Base-by-base conservation (phyloP, 495 filamentous ascomycete genomes). In the Talaromyces ruber region DNA sequence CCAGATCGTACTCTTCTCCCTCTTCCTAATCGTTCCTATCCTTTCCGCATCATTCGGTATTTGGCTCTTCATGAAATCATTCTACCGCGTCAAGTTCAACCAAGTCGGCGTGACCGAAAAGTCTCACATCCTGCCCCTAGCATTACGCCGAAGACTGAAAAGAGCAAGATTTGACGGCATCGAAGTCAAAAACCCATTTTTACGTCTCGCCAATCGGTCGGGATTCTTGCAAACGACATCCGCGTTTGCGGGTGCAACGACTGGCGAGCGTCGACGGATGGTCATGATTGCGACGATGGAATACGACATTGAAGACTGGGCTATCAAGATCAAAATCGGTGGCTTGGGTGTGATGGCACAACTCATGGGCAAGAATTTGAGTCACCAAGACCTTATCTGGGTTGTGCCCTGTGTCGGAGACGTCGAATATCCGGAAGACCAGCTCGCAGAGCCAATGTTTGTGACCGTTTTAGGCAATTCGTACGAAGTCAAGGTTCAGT, bases 321-420 rank as follows among this genome's bases (percentile, higher is more conserved):
- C 69, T 0, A 88, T 90, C 67, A 88, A 86, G 68, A 84, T 89
- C 71, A 90, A 90, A 70, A 89, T 89, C 59, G 87, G 87, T 61
- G 87, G 87, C 47, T 72, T 90, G 28, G 87, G 86, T 67, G 86
- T 89, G 34, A 86, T 85, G 82, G 83, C 83, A 22, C 85, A 88
- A 65, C 72, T 90, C 9, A 90, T 90, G 87, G 84, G 84, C 9
- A 86, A 86, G 62, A 83, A 86, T 58, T 81, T 89, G 7, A 75
- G 81, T 2, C 84, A 90, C 59, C 82, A 87, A 63, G 81, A 90
- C 67, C 73, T 89, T 7, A 83, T 89, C 56, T 90, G 87, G 87
- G 86, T 90, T n/a, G 83, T 90, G 43, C 87, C 87, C n/a, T 86
- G 85, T 67, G 86, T 89, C 18, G 86, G 86, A 21, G 87, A 82